Evolutionary conservation across 2,329 filamentous ascomycete genomes (phyloP).

Genomic region (Aspergillus proliferans): DNA sequence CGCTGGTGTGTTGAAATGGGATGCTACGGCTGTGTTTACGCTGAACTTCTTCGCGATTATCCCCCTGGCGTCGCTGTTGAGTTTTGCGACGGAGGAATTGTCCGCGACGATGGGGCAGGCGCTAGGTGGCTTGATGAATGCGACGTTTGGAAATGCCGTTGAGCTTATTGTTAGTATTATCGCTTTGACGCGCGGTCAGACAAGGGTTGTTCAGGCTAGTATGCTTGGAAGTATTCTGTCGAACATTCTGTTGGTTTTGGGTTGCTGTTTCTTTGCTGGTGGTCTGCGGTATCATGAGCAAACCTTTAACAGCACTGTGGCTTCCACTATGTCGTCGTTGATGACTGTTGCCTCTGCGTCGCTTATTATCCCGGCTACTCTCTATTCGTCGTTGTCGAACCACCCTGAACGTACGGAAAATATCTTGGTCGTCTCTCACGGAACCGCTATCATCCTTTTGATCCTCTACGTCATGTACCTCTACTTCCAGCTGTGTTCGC

Average conservation of each 20-base stretch:
- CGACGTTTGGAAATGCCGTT: conserved; percentile 61
- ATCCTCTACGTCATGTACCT: conserved; percentile 71
- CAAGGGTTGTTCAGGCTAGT: conserved; percentile 93
- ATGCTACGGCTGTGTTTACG: conserved; percentile 53
- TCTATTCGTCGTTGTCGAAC: conserved; percentile 59
- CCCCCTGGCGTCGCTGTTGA: conserved; percentile 55
- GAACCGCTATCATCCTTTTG: conserved; percentile 69
- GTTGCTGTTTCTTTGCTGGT: conserved; percentile 73
- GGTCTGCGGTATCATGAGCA: conserved; percentile 67
- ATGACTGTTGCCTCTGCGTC: conserved; percentile 72
- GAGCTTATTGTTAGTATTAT: conserved; percentile 74
- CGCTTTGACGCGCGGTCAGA: conserved; percentile 75
- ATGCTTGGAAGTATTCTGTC: conserved; percentile 96
- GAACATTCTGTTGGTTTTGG: conserved; percentile 81
- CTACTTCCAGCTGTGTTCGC: conserved; percentile 69
- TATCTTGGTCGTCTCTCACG: conserved; percentile 66
- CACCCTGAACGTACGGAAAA: conserved; percentile 39
- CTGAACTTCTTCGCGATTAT: conserved; percentile 62
- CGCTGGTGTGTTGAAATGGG: conserved; percentile 54
- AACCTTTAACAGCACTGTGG: conserved; percentile 46
- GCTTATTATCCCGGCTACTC: conserved; percentile 69
- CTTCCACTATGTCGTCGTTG: conserved; percentile 55
- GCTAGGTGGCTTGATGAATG: conserved; percentile 58
- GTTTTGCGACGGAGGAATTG: conserved; percentile 60
- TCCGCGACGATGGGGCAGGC: conserved; percentile 57